Base-by-base conservation (phyloP, 768 basidiomycete genomes). In the Mycena polygramma region DNA sequence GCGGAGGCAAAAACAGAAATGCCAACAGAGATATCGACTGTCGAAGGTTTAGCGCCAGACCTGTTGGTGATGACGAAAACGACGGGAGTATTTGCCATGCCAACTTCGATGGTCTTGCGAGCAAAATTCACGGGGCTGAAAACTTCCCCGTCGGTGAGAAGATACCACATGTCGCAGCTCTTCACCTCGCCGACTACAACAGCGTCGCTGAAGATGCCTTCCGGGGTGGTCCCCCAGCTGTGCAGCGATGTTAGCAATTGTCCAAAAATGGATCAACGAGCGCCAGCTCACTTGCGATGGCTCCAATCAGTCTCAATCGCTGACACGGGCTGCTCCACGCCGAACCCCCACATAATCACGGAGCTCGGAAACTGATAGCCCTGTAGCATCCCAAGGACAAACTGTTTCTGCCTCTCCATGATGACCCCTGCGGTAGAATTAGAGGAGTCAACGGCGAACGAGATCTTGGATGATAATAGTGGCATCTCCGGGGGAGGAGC, bases 61-160 rank as follows among this genome's bases (percentile, higher is more conserved):
- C 57, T 48, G 63, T 63, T 72, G 19, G 53, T 55, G 54, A 73
- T 73, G 24, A 73, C 59, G 64, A 73, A 73, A 19, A 73, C 55
- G 52, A 73, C 71, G 1, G 71, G 71, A 26, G 68, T 57, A 26
- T 69, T 73, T n/a, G 71, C 67, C 71, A 73, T 73, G 53, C 71
- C 71, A 54, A 63, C 71, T 14, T 73, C 71, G 37, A 73, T 14
- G 3, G 71, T 73, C 49, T 52, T 57, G 14, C 60, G 67, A 13
- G 71, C 71, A 57, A 73, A 73, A 6, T 39, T 35, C 9, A 73
- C 59, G 7, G 71, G 71, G 51, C 68, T 69, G 9, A 49, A 54
- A 7, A 71, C 57, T 41, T 72, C 70, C 0, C 70, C 70, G 45
- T 72, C 70, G 24, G 70, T 72, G 11, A 72, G 62, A 15, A 72